Evolutionary conservation across 1,139 yeast genomes (phyloP), one percentile per base, ranked within the genome.

Genomic region (Yamadazyma sp.): DNA sequence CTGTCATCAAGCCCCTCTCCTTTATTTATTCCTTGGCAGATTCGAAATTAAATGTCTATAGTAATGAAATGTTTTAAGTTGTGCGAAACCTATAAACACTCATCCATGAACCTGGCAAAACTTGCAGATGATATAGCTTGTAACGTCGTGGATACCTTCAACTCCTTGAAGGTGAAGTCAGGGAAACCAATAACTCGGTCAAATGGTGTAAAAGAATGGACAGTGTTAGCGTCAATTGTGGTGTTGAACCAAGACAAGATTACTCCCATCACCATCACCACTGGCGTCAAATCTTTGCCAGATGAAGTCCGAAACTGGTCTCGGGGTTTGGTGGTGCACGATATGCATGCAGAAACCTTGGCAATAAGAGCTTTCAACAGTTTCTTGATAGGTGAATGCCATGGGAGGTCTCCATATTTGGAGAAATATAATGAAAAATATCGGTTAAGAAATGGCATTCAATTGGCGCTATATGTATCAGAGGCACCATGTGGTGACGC

Each of bases 401-500:
- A 37, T 11, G 27, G 46, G 8, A 41, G 36, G 8, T 36, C 43
- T 1, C 17, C 17, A 17, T 34, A 34, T 22, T 35, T 56, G 20
- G 49, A 41, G 24, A 43, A 38, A 6, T 16, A 14, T 10, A 46
- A 35, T 9, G 44, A 37, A 1, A 40, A 46, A 36, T 75, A 51
- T 48, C 45, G 38, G 30, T 48, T 79, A 37, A 66, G 58, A 30
- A 41, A 51, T 0, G 64, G 58, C 4, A 55, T 75, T 31, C 50
- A 64, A 39, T 56, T 87, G 33, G 83, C 80, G 0, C 54, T 91
- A 42, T 86, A 83, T 47, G 68, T 87, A 1, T 82, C 94, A 5
- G 95, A 87, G 47, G 75, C 87, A 0, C 98, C 98, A 0, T 91
- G 98, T 66, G 98, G 98, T 1, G 98, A 91, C 57, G 83, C 88